Base-by-base conservation (phyloP, 1,284 basidiomycete genomes). In the Sanghuangporus weigelae region DNA sequence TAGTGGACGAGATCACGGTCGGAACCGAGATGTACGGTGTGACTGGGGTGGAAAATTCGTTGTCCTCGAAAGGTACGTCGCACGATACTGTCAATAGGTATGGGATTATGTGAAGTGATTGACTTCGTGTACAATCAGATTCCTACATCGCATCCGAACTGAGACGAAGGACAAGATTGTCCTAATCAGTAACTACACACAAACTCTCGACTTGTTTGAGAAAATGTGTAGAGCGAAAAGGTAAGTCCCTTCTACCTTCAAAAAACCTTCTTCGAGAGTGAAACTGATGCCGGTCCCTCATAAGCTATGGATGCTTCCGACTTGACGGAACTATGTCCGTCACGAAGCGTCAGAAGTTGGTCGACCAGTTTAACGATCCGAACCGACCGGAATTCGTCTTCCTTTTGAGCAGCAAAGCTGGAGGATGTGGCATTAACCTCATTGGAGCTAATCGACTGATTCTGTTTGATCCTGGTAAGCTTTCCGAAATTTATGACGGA, bases 341-440 rank as follows among this genome's bases (percentile, higher is more conserved):
- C 69, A 88, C 83, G 69, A 99, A 99, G 76, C 90, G 96, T 35
- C 96, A 97, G 75, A 98, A 98, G 76, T 86, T 98, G 26, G 96
- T 99, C 12, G 95, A 98, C 73, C 87, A 92, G 69, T 99, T 99
- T 79, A 99, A 99, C 73, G 86, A 99, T 75, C 97, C 97, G 0
- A 86, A 92, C 62, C 90, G 93, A 51, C 95, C 94, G 71, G 96
- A 99, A 73, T 96, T 98, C 69, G 84, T 99, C 53, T 99, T 99
- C 78, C 78, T 99, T 59, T 82, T 99, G 16, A 96, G 93, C 74
- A 95, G 93, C 68, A 98, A 98, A 76, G 96, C 97, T 44, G 96
- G 96, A 66, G 96, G 96, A 70, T 98, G 96, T 70, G 96, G 97
- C 72, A 96, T 99, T 81, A 99, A 99, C 73, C 81, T 99, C 67